Percentiles rank a stretch among this genome's conserved stretches.
These are phyloP conservation scores for Clavispora fructus DNA, from an alignment of 805 yeast genomes.

Conservation along the genomic window DNA sequence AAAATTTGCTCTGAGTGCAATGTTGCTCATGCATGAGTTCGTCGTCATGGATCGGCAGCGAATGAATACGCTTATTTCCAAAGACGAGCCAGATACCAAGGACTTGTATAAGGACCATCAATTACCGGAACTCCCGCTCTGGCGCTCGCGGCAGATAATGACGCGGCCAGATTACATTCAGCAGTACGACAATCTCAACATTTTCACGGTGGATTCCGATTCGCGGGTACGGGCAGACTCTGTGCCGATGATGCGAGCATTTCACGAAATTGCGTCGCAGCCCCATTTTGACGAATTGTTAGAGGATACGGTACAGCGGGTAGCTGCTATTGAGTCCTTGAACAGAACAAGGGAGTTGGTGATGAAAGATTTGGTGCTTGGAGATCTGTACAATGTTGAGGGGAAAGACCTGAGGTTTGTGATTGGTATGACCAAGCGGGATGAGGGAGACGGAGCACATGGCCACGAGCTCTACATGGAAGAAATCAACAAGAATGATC, in stretches of 20 bases:
- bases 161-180: constrained; percentile 79
- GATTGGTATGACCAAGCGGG: constrained; percentile 10
- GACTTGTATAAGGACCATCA: constrained; percentile 37
- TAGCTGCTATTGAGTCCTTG: constrained; percentile 69
- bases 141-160: constrained; percentile 84
- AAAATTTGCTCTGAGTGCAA: constrained; percentile 67
- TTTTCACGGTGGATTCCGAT: constrained; percentile 72
- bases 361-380: constrained; percentile 59
- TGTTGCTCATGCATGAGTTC: constrained; percentile 64
- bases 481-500: constrained; percentile 14
- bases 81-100: constrained; percentile 7
- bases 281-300: constrained; percentile 67
- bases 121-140: constrained; percentile 70
- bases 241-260: constrained; percentile 87
- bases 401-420: constrained; percentile 9
- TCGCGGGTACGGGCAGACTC: constrained; percentile 75
- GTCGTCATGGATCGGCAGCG: constrained; percentile 58
- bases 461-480: constrained; percentile 22
- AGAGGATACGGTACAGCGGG: constrained; percentile 60
- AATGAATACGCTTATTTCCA: constrained; percentile 19
- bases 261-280: constrained; percentile 67
- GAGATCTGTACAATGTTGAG: constrained; percentile 38
- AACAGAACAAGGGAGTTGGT: constrained; percentile 75
- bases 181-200: constrained; percentile 65
- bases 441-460: constrained; percentile 17